These are phyloP conservation scores for Solanum pinnatisectum DNA, from an alignment of 257 asterid species.

Conservation along the genomic window DNA sequence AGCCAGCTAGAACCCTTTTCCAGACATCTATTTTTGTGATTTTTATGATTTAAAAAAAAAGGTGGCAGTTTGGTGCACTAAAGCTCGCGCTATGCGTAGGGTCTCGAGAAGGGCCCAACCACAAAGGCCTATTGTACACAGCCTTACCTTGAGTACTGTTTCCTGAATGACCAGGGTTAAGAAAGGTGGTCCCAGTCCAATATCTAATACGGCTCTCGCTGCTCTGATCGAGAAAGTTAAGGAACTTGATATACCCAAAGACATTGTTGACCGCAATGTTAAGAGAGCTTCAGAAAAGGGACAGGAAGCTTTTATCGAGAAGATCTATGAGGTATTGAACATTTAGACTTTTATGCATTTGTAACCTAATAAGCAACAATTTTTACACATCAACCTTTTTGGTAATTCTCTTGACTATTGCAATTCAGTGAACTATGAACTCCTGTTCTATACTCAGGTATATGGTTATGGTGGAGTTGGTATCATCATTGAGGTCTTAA, in stretches of 20 bases:
- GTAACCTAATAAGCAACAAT: background rate
- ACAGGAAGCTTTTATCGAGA: slow-evolving; percentile 79
- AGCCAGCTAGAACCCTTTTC: background rate
- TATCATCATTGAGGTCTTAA: slow-evolving; percentile 67
- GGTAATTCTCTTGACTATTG: background rate
- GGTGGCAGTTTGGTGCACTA: background rate
- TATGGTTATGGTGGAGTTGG: slow-evolving; percentile 97
- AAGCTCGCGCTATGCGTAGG: background rate
- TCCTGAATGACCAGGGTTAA: slow-evolving; percentile 45
- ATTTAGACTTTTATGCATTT: background rate
- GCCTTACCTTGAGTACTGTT: background rate
- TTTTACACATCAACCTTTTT: background rate
- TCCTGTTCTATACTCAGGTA: slow-evolving; percentile 28
- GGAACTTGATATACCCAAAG: slow-evolving; percentile 90
- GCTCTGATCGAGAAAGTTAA: slow-evolving; percentile 73
- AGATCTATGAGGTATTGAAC: slow-evolving; percentile 64
- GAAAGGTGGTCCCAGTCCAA: slow-evolving; percentile 77
- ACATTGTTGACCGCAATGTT: slow-evolving; percentile 72
- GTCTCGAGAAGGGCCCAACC: background rate
- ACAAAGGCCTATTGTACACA: background rate
- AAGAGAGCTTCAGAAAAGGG: slow-evolving; percentile 92
- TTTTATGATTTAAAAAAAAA: background rate
- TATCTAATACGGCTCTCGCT: slow-evolving; percentile 70
- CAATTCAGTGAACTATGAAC: background rate
- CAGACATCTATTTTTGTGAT: background rate